Evolutionary conservation across 208 protist species (phyloP).

Genomic region (Spongospora subterranea): DNA sequence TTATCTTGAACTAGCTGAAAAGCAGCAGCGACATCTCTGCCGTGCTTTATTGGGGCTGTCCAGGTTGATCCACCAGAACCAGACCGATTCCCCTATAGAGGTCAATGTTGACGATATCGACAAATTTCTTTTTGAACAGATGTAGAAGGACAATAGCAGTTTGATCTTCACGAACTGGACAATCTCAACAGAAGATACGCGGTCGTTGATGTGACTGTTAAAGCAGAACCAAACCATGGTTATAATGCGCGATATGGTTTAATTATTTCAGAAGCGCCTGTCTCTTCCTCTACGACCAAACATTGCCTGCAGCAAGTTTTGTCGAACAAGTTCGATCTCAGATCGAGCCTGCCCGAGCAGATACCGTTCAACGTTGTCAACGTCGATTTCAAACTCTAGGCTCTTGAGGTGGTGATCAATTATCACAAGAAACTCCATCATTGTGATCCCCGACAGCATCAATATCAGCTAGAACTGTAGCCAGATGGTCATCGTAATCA

Average conservation of each 20-base stretch:
- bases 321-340: neutral
- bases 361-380: neutral
- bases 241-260: neutral
- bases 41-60: neutral
- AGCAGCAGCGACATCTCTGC: neutral
- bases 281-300: neutral
- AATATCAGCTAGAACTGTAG: neutral
- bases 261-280: neutral
- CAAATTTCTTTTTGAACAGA: neutral
- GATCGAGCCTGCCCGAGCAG: neutral
- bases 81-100: neutral
- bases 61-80: neutral
- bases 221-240: neutral
- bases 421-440: neutral
- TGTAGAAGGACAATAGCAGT: neutral
- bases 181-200: neutral
- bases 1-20: neutral
- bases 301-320: neutral
- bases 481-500: neutral
- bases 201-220: neutral
- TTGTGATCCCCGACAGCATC: neutral
- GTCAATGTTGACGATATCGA: neutral
- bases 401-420: neutral
- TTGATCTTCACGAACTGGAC: neutral
- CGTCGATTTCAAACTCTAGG: neutral